Base-by-base conservation (phyloP, 1,284 basidiomycete genomes). In the Austroboletus niveus region DNA sequence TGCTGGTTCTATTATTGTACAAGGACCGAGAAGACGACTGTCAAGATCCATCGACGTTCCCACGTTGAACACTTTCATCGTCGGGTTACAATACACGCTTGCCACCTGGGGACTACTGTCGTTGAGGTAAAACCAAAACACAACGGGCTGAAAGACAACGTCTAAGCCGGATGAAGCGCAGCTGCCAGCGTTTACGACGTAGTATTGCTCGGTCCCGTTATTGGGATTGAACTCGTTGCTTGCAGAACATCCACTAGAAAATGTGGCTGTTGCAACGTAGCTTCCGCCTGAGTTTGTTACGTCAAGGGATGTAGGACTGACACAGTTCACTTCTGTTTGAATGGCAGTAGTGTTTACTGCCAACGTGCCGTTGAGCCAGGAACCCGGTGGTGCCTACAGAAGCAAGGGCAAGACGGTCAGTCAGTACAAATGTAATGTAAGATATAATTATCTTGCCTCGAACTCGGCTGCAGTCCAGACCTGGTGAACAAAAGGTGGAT, bases 51-150 rank as follows among this genome's bases (percentile, higher is more conserved):
- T 72, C 3, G 66, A 69, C 1, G 76, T 79, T 7, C 58, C 57
- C 17, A 85, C 74, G 47, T 73, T 65, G 57, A 72, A 75, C 1
- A 74, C 62, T 9, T 65, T 55, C 42, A 87, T 74, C 0, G 64
- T 71, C 7, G 84, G 83, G 7, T 64, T 56, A 59, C 84, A 87
- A 55, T 84, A 84, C 4, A 86, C 73, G 4, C 74, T 75, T 46
- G 72, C 70, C 0, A 75, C 77, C 51, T 79, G 69, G 9, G 69
- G 63, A 20, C 43, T 55, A 22, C 55, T 64, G 36, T 64, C 61
- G 17, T 60, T 69, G 63, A 62, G 72, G 72, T 66, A 76, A 48
- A 66, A 85, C 84, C 84, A 86, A 57, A 86, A 87, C 71, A 85
- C 76, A 35, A 85, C 79, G 2, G 83, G 81, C 41, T 72, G 73